These are phyloP conservation scores for Fragaria vesca DNA, from an alignment of 306 rosid species.

Conservation along the genomic window DNA sequence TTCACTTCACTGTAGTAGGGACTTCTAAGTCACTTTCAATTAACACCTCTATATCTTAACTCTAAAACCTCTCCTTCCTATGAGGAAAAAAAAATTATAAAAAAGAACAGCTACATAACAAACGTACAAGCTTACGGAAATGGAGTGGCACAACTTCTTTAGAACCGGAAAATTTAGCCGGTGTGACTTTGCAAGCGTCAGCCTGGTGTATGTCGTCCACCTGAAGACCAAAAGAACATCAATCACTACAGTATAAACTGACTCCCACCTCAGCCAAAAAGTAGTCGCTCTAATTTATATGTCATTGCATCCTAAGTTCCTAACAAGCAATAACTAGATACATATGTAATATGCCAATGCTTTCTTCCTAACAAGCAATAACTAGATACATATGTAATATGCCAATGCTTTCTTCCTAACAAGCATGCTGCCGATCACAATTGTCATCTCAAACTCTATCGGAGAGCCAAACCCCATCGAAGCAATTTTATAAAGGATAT, in stretches of 20 bases:
- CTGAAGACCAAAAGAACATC: conserved; percentile 36
- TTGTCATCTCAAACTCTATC: no score
- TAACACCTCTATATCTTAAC: neutral
- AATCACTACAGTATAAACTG: neutral
- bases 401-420: no score
- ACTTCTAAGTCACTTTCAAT: neutral
- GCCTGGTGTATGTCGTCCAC: conserved; percentile 71
- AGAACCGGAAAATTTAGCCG: conserved; percentile 88
- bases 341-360: no score
- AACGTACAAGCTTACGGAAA: conserved; percentile 59
- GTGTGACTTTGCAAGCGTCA: conserved; percentile 81
- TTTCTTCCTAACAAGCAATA: no score
- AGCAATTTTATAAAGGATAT: neutral
- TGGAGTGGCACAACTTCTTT: conserved; percentile 81
- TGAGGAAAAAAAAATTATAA: neutral
- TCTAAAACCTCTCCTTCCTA: neutral
- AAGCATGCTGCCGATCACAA: neutral
- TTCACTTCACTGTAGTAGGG: neutral
- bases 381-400: no score
- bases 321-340: no score
- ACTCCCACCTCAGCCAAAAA: neutral
- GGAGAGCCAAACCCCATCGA: no score
- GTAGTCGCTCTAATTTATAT: neutral
- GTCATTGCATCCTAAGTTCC: neutral
- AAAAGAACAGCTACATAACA: neutral